Evolutionary conservation across 2,329 filamentous ascomycete genomes (phyloP), one percentile per base, ranked within the genome.

Genomic region (Aspergillus caelatus): DNA sequence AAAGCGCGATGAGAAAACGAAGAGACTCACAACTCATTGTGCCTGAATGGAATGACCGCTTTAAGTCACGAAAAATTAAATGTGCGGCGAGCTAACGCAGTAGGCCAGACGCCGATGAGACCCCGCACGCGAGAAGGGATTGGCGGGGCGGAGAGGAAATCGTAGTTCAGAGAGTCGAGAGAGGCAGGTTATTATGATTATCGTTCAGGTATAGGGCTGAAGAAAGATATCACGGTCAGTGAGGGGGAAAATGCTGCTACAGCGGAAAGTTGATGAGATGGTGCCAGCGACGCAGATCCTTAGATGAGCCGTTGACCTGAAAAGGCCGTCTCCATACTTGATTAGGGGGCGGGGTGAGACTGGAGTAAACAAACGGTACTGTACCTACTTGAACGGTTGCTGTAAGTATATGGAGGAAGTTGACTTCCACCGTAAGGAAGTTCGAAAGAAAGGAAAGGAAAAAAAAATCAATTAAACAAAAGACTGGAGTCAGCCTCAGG

Each of bases 1-100:
- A 28, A 45, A 54, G 12, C n/a, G 23, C n/a, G 23, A 57, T 45
- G 28, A 43, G 36, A 62, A 26, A 48, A n/a, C 45, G 28, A 26
- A 21, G 46, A 57, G 32, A 71, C 70, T 70, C 63, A 72, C 70
- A 72, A 65, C 70, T 72, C 70, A 72, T 72, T 41, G 60, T 69
- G 67, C 39, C 53, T 54, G 54, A 52, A 14, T 43, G 26, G 52
- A 58, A 23, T 54, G 43, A 55, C 53, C 55, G 45, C 53, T 48
- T 41, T 45, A 45, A 57, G 36, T 55, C 43, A 41, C 16, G 3
- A 48, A 58, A 57, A 58, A 53, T 36, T 57, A 45, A 55, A 56
- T 67, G 62, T 66, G 68, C 64, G 66, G 67, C 67, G 65, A 62
- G 63, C 63, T 70, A 50, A 62, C 58, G 57, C 59, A 56, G 58